Evolutionary conservation across 2,329 filamentous ascomycete genomes (phyloP).

Genomic region (Ceratocystiopsis sp.): DNA sequence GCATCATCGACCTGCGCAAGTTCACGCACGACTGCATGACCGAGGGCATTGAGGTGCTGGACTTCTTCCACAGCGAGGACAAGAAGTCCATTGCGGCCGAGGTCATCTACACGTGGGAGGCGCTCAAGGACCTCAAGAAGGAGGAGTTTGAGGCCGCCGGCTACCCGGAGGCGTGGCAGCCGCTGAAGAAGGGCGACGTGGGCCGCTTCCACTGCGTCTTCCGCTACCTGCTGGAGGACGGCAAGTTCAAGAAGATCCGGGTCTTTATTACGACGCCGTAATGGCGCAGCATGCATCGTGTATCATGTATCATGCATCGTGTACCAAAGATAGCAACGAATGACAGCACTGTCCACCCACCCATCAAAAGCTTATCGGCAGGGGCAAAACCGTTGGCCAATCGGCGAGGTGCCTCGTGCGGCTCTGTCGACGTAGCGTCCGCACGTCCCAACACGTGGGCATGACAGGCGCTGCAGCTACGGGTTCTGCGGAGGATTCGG

Average conservation of each 20-base stretch:
- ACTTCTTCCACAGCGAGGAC: not conserved
- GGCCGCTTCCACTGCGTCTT: not conserved
- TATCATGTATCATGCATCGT: too few relatives aligned
- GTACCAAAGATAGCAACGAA: too few relatives aligned
- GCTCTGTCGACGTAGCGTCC: too few relatives aligned
- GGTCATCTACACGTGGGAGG: slow-evolving; percentile 1
- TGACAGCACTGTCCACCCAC: too few relatives aligned
- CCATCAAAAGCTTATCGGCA: too few relatives aligned
- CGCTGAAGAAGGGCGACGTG: slow-evolving; percentile 1
- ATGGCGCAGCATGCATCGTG: too few relatives aligned
- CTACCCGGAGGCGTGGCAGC: not conserved
- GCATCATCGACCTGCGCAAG: not conserved
- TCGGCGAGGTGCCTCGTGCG: too few relatives aligned
- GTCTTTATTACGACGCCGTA: not conserved
- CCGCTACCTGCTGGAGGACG: not conserved
- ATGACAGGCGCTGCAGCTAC: too few relatives aligned
- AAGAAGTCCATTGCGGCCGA: not conserved
- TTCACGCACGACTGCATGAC: not conserved
- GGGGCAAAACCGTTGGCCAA: too few relatives aligned
- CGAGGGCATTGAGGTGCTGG: not conserved
- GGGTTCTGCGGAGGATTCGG: too few relatives aligned
- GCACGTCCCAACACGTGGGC: too few relatives aligned
- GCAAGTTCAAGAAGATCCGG: not conserved
- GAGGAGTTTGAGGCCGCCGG: not conserved
- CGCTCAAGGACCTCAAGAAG: not conserved